Evolutionary conservation across 1,284 basidiomycete species (phyloP).

Genomic region (Tremellales sp.): DNA sequence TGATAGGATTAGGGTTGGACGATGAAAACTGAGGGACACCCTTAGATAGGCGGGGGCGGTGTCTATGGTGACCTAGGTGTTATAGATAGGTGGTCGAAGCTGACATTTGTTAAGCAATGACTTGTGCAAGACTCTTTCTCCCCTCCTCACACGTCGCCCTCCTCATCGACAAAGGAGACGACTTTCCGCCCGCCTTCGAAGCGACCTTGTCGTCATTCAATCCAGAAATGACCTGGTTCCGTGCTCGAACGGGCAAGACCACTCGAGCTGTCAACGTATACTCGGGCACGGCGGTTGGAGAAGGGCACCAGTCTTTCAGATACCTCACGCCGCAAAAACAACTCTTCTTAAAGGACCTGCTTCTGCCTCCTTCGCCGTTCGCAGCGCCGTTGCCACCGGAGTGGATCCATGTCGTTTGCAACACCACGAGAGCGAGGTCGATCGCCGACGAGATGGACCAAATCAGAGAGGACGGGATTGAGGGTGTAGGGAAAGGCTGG

Average conservation of each 20-base stretch:
- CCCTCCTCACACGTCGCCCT: constrained; percentile 59
- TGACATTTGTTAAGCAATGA: constrained; percentile 28
- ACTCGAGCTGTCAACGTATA: constrained; percentile 73
- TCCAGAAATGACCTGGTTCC: constrained; percentile 72
- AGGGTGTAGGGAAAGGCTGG: constrained; percentile 52
- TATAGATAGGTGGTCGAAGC: constrained; percentile 61
- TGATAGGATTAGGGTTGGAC: background rate
- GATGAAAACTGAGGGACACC: background rate
- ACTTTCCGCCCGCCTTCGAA: constrained; percentile 66
- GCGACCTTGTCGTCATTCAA: constrained; percentile 62
- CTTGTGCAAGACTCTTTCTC: constrained; percentile 31
- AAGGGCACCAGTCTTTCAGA: constrained; percentile 61
- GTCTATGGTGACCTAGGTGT: constrained; percentile 91
- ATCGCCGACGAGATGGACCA: constrained; percentile 63
- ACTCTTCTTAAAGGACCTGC: constrained; percentile 66
- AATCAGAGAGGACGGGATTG: constrained; percentile 35
- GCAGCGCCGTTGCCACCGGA: constrained; percentile 54
- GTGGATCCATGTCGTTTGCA: constrained; percentile 81
- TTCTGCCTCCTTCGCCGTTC: constrained; percentile 50
- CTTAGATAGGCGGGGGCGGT: constrained; percentile 85
- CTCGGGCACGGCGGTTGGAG: constrained; percentile 61
- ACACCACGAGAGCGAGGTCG: constrained; percentile 63
- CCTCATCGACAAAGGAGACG: constrained; percentile 76
- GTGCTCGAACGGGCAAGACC: constrained; percentile 62
- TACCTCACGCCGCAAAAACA: constrained; percentile 73